A percentile compares a stretch with the other conserved stretches of the same genome.
phyloP scores from a whole-genome alignment of 2,329 filamentous ascomycete genomes.

The Fusarium pininemorale region DNA sequence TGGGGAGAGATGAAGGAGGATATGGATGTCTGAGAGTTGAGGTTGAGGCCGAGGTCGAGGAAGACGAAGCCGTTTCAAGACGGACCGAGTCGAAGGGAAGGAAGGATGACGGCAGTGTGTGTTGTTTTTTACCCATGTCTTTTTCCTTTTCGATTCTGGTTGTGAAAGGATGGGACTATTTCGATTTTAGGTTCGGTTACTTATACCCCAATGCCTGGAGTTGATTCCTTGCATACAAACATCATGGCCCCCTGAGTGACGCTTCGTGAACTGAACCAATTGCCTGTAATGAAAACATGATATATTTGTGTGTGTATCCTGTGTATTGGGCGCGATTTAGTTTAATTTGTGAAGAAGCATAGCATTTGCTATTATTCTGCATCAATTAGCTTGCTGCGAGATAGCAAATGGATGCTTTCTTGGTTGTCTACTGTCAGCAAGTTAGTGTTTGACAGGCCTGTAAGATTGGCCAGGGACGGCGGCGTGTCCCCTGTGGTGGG shows the following conservation, averaged over 20 bases:
- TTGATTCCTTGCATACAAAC: slow-evolving; percentile 31
- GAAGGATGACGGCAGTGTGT: slow-evolving; percentile 27
- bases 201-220: slow-evolving; percentile 45
- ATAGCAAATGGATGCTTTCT: not conserved
- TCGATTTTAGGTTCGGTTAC: slow-evolving; percentile 41
- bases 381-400: not conserved
- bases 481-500: not conserved
- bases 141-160: slow-evolving; percentile 13
- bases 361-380: not conserved
- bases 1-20: slow-evolving; percentile 26
- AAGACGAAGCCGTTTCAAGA: slow-evolving; percentile 26
- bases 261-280: not conserved
- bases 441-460: not conserved
- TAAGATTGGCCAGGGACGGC: not conserved
- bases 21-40: not conserved
- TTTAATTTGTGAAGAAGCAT: not conserved
- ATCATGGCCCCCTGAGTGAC: not conserved
- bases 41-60: slow-evolving; percentile 4
- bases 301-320: not conserved
- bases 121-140: slow-evolving; percentile 30
- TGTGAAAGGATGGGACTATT: slow-evolving; percentile 32
- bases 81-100: slow-evolving; percentile 10
- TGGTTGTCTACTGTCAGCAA: not conserved
- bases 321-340: not conserved
- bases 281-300: not conserved